Conservation (phyloP, 2,329 filamentous ascomycete genomes). For the Pseudogymnoascus sp. region DNA sequence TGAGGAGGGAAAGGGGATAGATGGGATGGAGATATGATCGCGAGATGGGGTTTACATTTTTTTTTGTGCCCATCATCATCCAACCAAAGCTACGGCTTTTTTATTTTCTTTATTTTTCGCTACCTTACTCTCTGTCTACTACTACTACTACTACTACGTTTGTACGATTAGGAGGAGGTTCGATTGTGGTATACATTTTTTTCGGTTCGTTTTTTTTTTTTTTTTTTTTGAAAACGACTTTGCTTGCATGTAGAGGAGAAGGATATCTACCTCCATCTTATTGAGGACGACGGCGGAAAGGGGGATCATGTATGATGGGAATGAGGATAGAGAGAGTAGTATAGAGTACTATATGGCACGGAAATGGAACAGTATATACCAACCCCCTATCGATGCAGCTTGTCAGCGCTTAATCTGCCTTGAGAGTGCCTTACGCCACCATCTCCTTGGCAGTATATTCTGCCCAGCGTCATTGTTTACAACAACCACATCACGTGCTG, state of each 20-base stretch:
- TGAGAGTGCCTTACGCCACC: background rate
- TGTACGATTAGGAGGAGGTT: background rate
- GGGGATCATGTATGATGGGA: background rate
- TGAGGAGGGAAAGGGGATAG: background rate
- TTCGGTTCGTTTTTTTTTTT: background rate
- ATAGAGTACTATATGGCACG: background rate
- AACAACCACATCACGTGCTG: background rate
- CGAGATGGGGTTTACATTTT: background rate
- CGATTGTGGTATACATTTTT: background rate
- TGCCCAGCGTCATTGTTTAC: background rate
- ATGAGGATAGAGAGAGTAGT: background rate
- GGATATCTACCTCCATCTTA: too few relatives aligned
- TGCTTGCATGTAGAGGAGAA: background rate
- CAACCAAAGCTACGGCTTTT: background rate
- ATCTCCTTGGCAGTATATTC: background rate
- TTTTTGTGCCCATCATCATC: background rate
- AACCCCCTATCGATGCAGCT: background rate
- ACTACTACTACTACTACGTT: background rate
- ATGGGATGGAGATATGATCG: background rate
- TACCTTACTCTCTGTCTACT: background rate
- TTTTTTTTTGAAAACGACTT: background rate
- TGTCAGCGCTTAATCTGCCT: background rate
- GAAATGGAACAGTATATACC: background rate
- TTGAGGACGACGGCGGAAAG: background rate
- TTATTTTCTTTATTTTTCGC: background rate